These are phyloP conservation scores for Nakazawaea ernobii DNA, from an alignment of 805 yeast species.

Conservation along the genomic window DNA sequence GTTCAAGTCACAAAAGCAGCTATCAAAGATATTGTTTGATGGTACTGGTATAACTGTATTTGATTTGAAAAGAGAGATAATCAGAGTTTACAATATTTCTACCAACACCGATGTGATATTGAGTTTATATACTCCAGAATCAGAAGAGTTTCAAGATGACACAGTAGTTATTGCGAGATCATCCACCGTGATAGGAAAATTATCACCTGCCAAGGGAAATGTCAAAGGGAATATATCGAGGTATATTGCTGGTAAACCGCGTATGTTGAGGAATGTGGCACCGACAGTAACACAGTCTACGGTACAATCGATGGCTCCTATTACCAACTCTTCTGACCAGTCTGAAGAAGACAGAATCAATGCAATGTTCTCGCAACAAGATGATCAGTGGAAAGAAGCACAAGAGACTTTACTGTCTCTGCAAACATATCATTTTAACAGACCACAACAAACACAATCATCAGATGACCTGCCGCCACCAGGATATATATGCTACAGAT, in stretches of 20 bases:
- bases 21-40: constrained; percentile 78
- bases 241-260: constrained; percentile 70
- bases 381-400: constrained; percentile 91
- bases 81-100: constrained; percentile 72
- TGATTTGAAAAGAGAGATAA: constrained; percentile 88
- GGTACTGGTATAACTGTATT: constrained; percentile 96
- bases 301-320: constrained; percentile 16
- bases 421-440: constrained; percentile 9
- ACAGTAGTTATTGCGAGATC: constrained; percentile 89
- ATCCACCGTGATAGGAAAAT: constrained; percentile 69
- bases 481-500: constrained; percentile 91
- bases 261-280: constrained; percentile 27
- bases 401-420: constrained; percentile 79
- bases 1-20: constrained; percentile 77
- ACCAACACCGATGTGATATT: constrained; percentile 83
- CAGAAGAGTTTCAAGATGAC: constrained; percentile 76
- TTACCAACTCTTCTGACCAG: constrained; percentile 23
- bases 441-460: constrained; percentile 14
- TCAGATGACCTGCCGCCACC: constrained; percentile 86
- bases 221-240: constrained; percentile 58
- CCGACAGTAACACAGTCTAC: constrained; percentile 5
- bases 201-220: constrained; percentile 61
- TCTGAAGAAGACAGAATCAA: constrained; percentile 86
- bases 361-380: constrained; percentile 89
- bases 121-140: constrained; percentile 58